Base-by-base conservation (phyloP, 305 asterid species). In the Coffea humblotiana region DNA sequence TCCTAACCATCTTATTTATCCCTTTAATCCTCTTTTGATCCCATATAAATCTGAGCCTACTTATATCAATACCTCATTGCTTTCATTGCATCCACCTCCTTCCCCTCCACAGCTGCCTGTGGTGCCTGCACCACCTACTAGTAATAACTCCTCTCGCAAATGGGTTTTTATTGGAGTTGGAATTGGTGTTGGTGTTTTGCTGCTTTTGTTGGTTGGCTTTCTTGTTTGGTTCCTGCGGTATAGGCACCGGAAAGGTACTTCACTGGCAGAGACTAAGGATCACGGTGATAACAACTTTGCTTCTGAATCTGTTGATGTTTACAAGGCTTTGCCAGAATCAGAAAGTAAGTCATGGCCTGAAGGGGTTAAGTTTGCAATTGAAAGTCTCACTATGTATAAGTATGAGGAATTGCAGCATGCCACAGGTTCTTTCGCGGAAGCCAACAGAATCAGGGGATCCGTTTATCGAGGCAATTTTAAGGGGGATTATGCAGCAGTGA, bases 401-500 rank as follows among this genome's bases (percentile, higher is more conserved):
- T 81, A 84, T 37, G 88, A 85, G 71, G 92, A 91, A 0, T 10
- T 91, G 85, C 86, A 87, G 66, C 85, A 69, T 48, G 96, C 92
- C 51, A 90, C 93, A 0, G 79, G 69, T 19, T 83, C 80, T 8
- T 90, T 91, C 16, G 73, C 90, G 0, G 90, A 86, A 77, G 81
- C 89, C 19, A 88, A 84, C 64, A 81, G 89, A 76, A 85, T 87
- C 56, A 77, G 79, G 14, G 89, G 89, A 32, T 86, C 91, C 0
- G 91, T 88, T 10, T 91, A 83, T 75, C 83, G 63, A 7, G 91
- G 82, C 1, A 81, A 77, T 47, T 90, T 91, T 82, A 86, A 87
- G 47, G 96, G 93, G 35, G 93, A 91, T 47, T 73, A 72, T 8
- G 93, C 90, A 6, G 93, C 84, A n/a, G 89, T 90, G 63, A 91